Evolutionary conservation across 371 early-diverging fungal genomes (phyloP), one percentile per base, ranked within the genome.

Genomic region (Batkoa obscura): DNA sequence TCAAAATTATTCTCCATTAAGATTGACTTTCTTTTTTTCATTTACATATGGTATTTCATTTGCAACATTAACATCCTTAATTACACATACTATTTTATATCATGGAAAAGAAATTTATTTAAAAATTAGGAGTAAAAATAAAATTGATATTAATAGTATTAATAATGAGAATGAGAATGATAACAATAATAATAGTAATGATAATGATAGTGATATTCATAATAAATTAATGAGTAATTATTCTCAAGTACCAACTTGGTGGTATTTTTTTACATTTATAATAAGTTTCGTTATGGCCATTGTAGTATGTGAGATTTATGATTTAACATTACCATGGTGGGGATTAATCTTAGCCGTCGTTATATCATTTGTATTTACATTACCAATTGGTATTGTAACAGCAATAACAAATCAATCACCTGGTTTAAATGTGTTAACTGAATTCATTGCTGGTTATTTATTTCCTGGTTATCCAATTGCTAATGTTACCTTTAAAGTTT

Each of bases 191-290:
- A 23, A 23, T 23, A 23, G 23, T 23, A 23, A 23, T 23, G 23
- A 23, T 23, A 38, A 59, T 68, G 55, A 72, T 61, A 60, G 73
- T 64, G 60, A 73, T 69, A 55, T 79, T 61, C 63, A 72, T 55
- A 59, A 53, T 60, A 68, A 50, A 66, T 68, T 59, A 64, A 72
- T 72, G 83, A 63, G 61, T 8, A 23, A 39, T 1, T 78, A 77
- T 53, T 59, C 62, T 37, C 73, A 81, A 63, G 78, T 85, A 30
- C 88, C 88, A 1, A 67, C 68, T 43, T 79, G 78, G 79, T 86
- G 88, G 88, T 86, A 86, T 46, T 64, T 69, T 43, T 45, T 59
- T 4, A 62, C 81, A 37, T 84, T 82, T 58, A 60, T 73, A 1
- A 46, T 70, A 8, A 80, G 79, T 51, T 70, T 78, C 49, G 72